Evolutionary conservation across 805 yeast species (phyloP), one percentile per base, ranked within the genome.

Genomic region (Saccharomycopsis sp.): DNA sequence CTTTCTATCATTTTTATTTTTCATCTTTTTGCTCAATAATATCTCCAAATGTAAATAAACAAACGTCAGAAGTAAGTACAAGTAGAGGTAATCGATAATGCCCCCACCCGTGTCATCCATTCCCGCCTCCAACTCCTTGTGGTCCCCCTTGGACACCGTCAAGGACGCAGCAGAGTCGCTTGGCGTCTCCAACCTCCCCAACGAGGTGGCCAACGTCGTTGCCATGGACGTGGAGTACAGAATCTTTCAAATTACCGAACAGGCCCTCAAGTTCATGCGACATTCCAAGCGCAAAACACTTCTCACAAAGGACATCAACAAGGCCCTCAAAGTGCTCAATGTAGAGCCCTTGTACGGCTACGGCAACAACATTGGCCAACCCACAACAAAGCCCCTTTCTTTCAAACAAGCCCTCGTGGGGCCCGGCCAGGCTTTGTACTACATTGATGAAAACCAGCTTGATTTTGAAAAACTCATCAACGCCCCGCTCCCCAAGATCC

Each of bases 141-240:
- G 97, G 98, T 88, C 97, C 7, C 96, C 97, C 5, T 79, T 83
- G 45, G 97, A 92, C 59, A 92, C 99, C 0, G 96, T 94, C 21
- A 82, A 80, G 54, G 98, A 92, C 65, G 95, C 85, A 12, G 95
- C 96, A 0, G 98, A 92, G 56, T 73, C 86, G 2, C 65, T 92
- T 8, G 98, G 98, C 1, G 69, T 92, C 27, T 60, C 69, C 3
- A 75, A 65, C 43, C 65, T 92, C 36, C 83, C 85, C 23, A 97
- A 89, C 40, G 98, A 94, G 46, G 95, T 89, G 2, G 82, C 96
- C 36, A 84, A 86, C 55, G 85, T 92, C 48, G 65, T 92, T 47
- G 97, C 99, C 5, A 92, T 92, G 98, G 99, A 92, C 58, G 94
- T 92, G n/a, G 99, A 92, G 63, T 92, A 94, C 59, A 73, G 98